A percentile compares a stretch with the other conserved stretches of the same genome.
phyloP scores from a whole-genome alignment of 2,329 filamentous ascomycete genomes.

The Cytospora paraplurivora region DNA sequence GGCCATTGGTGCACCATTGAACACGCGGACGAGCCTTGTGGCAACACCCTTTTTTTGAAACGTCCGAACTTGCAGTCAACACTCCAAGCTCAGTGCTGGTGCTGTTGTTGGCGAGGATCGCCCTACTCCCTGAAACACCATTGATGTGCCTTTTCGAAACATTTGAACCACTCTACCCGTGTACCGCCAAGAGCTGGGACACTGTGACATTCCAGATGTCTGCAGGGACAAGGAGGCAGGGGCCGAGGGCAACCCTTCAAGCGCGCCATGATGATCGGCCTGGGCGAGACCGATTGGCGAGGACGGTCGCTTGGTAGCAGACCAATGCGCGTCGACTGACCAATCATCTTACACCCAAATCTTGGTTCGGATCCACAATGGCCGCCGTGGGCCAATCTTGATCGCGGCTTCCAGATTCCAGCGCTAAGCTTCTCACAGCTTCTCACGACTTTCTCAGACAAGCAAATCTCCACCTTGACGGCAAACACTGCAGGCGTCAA shows the following conservation, averaged over 20 bases:
- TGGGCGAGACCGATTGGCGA: slow-evolving; percentile 24
- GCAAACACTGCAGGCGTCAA: slow-evolving; percentile 3
- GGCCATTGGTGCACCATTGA: background rate
- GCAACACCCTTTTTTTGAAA: background rate
- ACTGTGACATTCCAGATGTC: background rate
- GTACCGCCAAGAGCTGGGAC: too few species aligned
- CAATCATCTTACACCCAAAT: slow-evolving; percentile 27
- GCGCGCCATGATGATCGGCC: slow-evolving; percentile 17
- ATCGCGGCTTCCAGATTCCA: background rate
- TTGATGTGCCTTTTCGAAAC: background rate
- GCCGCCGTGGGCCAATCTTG: background rate
- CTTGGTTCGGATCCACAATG: background rate
- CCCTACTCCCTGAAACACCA: background rate
- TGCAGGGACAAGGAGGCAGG: slow-evolving; percentile 16
- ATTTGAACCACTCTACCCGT: background rate
- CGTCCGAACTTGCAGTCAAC: background rate
- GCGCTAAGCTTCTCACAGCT: slow-evolving; percentile 16
- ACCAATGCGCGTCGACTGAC: background rate
- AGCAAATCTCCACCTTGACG: background rate
- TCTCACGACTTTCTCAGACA: background rate
- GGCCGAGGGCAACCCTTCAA: slow-evolving; percentile 8
- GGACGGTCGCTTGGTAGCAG: slow-evolving; percentile 21
- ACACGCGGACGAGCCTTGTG: background rate
- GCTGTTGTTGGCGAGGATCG: background rate
- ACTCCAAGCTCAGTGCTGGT: too few species aligned